Conservation (phyloP, 768 basidiomycete genomes). For the Kwoniella dendrophila region DNA sequence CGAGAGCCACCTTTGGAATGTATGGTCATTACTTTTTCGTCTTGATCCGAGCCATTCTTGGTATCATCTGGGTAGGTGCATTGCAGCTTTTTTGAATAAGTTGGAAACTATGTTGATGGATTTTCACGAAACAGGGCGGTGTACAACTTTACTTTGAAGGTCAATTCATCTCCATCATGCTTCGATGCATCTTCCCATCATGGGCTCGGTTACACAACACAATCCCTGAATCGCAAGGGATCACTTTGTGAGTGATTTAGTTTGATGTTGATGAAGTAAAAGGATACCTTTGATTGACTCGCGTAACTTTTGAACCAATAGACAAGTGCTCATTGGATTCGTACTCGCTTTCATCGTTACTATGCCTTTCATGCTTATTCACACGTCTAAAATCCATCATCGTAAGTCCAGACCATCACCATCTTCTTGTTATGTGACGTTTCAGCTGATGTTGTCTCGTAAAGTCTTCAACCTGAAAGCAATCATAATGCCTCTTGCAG, state of each 20-base stretch:
- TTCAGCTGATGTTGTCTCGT: background rate
- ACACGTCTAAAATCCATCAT: conserved; percentile 28
- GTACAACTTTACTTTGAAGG: conserved; percentile 30
- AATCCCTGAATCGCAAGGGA: conserved; percentile 23
- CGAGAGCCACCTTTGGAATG: conserved; percentile 34
- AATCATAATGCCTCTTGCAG: conserved; percentile 17
- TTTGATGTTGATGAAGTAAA: background rate
- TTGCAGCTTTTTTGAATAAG: background rate
- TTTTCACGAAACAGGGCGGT: conserved; percentile 12
- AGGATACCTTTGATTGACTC: too few relatives aligned
- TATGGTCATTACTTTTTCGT: conserved; percentile 41
- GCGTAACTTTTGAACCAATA: background rate
- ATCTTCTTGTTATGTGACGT: background rate
- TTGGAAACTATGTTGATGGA: too few relatives aligned
- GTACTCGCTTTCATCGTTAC: conserved; percentile 25
- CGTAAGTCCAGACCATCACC: conserved; percentile 5
- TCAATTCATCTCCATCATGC: conserved; percentile 31
- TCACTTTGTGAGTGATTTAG: conserved; percentile 14
- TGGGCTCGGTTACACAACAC: conserved; percentile 19
- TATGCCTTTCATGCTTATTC: conserved; percentile 31
- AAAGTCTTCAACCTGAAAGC: conserved; percentile 27
- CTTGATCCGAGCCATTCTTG: conserved; percentile 29
- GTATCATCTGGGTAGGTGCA: conserved; percentile 35
- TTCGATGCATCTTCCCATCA: conserved; percentile 26
- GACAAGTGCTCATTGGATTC: conserved; percentile 25